Evolutionary conservation across 2,329 filamentous ascomycete genomes (phyloP).

Genomic region (Claviceps humidiphila): DNA sequence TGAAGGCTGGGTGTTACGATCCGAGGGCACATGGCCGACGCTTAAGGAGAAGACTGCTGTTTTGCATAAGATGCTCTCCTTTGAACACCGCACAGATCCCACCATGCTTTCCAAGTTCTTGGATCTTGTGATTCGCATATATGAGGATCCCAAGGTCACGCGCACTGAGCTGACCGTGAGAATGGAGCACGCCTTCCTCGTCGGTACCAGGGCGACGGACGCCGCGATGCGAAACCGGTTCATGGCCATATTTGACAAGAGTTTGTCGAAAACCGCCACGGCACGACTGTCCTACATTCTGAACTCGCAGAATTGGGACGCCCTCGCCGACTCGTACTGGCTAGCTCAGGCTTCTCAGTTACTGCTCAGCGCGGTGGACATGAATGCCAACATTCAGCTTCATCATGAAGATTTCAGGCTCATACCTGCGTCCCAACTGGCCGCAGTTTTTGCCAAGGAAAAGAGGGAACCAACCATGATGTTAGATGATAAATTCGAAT

Average conservation of each 20-base stretch:
- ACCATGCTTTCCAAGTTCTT: conserved; percentile 87
- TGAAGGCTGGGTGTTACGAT: conserved; percentile 90
- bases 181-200: conserved; percentile 95
- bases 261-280: conserved; percentile 81
- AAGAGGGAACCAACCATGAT: conserved; percentile 58
- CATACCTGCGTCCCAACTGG: conserved; percentile 59
- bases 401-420: conserved; percentile 75
- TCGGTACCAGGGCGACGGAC: conserved; percentile 83
- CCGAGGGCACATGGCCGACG: conserved; percentile 88
- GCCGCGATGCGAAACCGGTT: conserved; percentile 96
- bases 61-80: conserved; percentile 96
- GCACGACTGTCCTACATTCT: conserved; percentile 82
- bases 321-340: conserved; percentile 90
- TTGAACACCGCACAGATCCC: conserved; percentile 72
- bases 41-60: conserved; percentile 98
- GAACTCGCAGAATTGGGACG: conserved; percentile 92
- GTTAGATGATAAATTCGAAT: conserved; percentile 70
- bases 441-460: conserved; percentile 62
- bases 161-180: conserved; percentile 90
- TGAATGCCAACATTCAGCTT: conserved; percentile 64
- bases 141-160: conserved; percentile 93
- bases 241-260: conserved; percentile 91
- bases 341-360: conserved; percentile 88
- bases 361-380: conserved; percentile 80
- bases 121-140: conserved; percentile 91